Conservation (phyloP, 805 yeast genomes). For the Kodamaea sagamina region DNA sequence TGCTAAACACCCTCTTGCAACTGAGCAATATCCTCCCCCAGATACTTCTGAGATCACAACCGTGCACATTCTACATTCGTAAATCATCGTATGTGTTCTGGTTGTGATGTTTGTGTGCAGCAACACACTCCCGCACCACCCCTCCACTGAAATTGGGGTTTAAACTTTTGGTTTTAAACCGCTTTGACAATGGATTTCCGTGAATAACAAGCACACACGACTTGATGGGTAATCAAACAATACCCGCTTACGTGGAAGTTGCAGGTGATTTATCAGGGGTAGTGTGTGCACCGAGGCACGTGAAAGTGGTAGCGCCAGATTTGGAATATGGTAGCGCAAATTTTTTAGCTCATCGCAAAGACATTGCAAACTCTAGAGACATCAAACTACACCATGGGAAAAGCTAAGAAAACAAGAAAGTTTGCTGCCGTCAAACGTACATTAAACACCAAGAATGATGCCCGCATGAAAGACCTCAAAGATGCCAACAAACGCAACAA, state of each 20-base stretch:
- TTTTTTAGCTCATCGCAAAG: constrained; percentile 14
- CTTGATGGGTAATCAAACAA: too few relatives aligned
- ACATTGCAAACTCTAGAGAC: background rate
- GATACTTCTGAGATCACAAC: too few relatives aligned
- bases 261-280: too few relatives aligned
- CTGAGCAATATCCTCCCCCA: too few relatives aligned
- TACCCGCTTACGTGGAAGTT: too few relatives aligned
- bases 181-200: too few relatives aligned
- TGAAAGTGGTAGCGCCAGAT: background rate
- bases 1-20: too few relatives aligned
- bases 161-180: too few relatives aligned
- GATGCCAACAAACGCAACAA: constrained; percentile 31
- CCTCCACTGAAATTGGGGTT: too few relatives aligned
- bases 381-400: constrained; percentile 66
- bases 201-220: too few relatives aligned
- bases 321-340: background rate
- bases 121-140: too few relatives aligned
- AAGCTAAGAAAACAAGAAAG: constrained; percentile 95
- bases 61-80: background rate
- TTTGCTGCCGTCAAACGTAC: constrained; percentile 90
- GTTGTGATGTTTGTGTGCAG: background rate
- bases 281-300: too few relatives aligned
- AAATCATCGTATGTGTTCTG: background rate
- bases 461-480: constrained; percentile 46
- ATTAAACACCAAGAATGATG: constrained; percentile 64